Evolutionary conservation across 2,329 filamentous ascomycete genomes (phyloP).

Genomic region (Xylariales sp.): DNA sequence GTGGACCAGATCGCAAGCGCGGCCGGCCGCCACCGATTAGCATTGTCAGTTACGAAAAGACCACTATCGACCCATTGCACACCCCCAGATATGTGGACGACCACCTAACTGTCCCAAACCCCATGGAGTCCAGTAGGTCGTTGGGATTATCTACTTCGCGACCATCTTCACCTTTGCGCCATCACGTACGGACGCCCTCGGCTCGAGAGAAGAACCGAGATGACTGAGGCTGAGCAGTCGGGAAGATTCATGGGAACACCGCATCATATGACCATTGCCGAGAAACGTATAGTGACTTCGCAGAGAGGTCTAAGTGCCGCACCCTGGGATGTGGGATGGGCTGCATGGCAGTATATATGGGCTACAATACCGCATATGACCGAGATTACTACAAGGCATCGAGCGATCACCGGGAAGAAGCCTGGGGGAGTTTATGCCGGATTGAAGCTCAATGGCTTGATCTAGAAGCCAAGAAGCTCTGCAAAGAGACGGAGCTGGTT

Average conservation of each 20-base stretch:
- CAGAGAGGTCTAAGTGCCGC: neutral
- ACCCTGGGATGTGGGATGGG: no score
- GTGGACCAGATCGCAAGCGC: constrained; percentile 55
- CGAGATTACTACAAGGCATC: constrained; percentile 2
- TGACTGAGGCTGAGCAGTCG: constrained; percentile 18
- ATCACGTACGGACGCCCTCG: constrained; percentile 22
- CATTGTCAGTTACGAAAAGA: constrained; percentile 75
- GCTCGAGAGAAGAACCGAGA: constrained; percentile 24
- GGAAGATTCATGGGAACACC: neutral
- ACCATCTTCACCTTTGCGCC: constrained; percentile 26
- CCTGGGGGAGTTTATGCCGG: no score
- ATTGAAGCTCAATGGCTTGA: no score
- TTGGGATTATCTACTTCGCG: constrained; percentile 29
- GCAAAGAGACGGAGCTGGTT: no score
- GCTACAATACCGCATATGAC: neutral
- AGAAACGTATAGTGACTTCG: no score
- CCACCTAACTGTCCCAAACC: constrained; percentile 25
- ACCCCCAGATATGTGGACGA: constrained; percentile 23
- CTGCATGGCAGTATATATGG: neutral
- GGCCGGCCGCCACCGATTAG: constrained; percentile 61
- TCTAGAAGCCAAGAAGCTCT: no score
- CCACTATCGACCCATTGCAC: constrained; percentile 45
- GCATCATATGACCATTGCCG: no score
- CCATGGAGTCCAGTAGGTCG: constrained; percentile 21
- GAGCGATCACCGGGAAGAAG: constrained; percentile 5